These are phyloP conservation scores for Erigeron canadensis DNA, from an alignment of 129 eudicot species.

Conservation along the genomic window DNA sequence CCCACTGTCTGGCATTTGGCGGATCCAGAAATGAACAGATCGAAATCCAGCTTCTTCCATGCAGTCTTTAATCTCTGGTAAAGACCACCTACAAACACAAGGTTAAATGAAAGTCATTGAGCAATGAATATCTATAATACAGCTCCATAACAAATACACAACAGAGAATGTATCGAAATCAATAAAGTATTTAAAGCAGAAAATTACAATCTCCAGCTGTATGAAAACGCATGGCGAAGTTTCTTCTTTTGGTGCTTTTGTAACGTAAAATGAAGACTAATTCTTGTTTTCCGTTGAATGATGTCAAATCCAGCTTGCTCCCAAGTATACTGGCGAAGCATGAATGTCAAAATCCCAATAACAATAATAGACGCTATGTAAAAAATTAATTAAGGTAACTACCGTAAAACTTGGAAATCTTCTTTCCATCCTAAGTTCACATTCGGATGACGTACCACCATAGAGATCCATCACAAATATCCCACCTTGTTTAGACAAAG, in stretches of 20 bases:
- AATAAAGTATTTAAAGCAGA: neutral
- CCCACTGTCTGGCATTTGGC: conserved; percentile 82
- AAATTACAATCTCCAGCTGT: conserved; percentile 92
- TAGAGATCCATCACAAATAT: conserved; percentile 97
- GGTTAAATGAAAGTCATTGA: neutral
- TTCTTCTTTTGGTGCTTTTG: conserved; percentile 70
- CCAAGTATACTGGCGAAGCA: conserved; percentile 64
- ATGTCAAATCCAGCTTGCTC: conserved; percentile 96
- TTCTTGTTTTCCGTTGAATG: conserved; percentile 84
- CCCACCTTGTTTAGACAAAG: conserved; percentile 75
- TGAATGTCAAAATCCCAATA: neutral
- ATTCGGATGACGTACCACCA: conserved; percentile 96
- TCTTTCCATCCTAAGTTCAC: conserved; percentile 84
- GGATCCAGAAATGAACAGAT: conserved; percentile 86
- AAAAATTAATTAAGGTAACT: neutral
- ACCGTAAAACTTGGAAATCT: conserved; percentile 91
- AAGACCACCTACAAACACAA: conserved; percentile 67
- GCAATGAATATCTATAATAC: neutral
- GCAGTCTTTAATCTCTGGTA: conserved; percentile 95
- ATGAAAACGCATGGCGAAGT: conserved; percentile 88
- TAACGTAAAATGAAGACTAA: conserved; percentile 85
- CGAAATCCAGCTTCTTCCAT: conserved; percentile 88
- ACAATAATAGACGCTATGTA: neutral
- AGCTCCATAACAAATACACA: neutral
- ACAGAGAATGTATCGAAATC: neutral